Conservation (phyloP, 179 eudicot genomes). For the Silene vulgaris region DNA sequence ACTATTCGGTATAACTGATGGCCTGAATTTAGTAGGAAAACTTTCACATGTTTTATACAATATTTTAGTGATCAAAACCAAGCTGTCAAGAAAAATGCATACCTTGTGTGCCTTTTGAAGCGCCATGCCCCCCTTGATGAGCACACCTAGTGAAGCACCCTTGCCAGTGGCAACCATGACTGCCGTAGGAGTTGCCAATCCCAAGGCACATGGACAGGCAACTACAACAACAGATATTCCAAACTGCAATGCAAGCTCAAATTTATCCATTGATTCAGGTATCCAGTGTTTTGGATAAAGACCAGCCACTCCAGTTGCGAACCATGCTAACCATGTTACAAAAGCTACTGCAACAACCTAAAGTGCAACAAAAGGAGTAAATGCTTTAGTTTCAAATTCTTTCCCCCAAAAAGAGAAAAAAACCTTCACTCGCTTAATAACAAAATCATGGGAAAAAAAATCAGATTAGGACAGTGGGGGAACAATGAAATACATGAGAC, state of each 20-base stretch:
- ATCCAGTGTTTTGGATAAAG: constrained; percentile 69
- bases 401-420: neutral
- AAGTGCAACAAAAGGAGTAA: constrained; percentile 13
- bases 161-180: constrained; percentile 98
- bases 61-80: constrained; percentile 1
- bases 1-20: neutral
- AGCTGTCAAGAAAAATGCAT: constrained; percentile 18
- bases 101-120: constrained; percentile 94
- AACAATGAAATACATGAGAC: neutral
- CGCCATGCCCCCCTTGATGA: constrained; percentile 88
- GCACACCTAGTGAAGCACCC: constrained; percentile 96
- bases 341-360: constrained; percentile 77
- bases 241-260: constrained; percentile 94
- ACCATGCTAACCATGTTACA: constrained; percentile 84
- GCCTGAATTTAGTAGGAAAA: neutral
- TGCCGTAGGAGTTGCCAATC: constrained; percentile 96
- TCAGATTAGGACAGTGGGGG: constrained; percentile 2
- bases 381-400: neutral
- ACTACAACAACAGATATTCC: constrained; percentile 89
- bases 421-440: neutral
- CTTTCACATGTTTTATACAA: neutral
- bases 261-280: constrained; percentile 78
- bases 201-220: constrained; percentile 97
- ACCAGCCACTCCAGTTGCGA: constrained; percentile 61
- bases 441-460: neutral